phyloP scores from a whole-genome alignment of 192 early-diverging fungal species.

The Podila minutissima region DNA sequence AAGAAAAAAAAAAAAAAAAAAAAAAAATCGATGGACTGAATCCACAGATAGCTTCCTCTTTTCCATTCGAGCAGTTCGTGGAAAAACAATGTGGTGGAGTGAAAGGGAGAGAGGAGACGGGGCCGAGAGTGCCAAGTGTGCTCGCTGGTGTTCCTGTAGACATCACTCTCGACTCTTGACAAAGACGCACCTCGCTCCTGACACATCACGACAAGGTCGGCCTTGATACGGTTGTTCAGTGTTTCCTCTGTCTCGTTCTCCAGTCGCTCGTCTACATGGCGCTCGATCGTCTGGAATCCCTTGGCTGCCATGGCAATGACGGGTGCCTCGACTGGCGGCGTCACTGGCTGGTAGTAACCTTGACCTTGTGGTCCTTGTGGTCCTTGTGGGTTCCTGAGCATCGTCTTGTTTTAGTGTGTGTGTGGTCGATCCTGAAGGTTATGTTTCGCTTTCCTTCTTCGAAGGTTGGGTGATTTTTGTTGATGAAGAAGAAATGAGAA shows the following conservation, averaged over 20 bases:
- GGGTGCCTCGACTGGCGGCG: neutral
- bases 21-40: no score
- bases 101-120: no score
- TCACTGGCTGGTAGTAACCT: neutral
- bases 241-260: slow-evolving; percentile 67
- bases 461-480: neutral
- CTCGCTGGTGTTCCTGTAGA: no score
- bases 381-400: neutral
- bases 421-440: neutral
- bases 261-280: slow-evolving; percentile 47
- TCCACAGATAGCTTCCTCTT: no score
- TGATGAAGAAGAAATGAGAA: neutral
- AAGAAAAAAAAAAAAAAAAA: no score
- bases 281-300: slow-evolving; percentile 49
- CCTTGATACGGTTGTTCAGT: slow-evolving; percentile 70
- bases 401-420: neutral
- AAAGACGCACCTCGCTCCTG: slow-evolving; percentile 72
- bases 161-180: no score
- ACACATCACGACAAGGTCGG: slow-evolving; percentile 78
- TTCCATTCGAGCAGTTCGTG: no score
- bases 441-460: no score
- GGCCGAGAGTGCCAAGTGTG: no score
- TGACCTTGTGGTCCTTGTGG: slow-evolving; percentile 7
- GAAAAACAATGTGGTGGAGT: no score
- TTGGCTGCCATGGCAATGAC: neutral